Evolutionary conservation across 2,329 filamentous ascomycete genomes (phyloP).

Genomic region (Exserohilum turcica): DNA sequence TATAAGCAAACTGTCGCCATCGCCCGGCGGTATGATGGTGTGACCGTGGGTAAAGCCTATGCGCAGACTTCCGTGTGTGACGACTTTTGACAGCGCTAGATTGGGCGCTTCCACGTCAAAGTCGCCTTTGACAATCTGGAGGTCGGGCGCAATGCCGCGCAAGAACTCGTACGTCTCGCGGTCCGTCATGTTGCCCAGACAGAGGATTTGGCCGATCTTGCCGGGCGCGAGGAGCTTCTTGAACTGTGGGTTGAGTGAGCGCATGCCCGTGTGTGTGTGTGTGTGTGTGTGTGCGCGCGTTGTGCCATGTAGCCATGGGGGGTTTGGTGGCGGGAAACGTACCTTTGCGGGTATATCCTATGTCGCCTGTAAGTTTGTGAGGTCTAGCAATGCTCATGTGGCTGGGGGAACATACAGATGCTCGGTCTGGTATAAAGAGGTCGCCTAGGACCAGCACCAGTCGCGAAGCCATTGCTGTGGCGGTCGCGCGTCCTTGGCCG

Average conservation of each 20-base stretch:
- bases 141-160: conserved; percentile 61
- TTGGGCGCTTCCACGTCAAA: conserved; percentile 71
- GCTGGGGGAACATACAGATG: conserved; percentile 41
- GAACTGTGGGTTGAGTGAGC: conserved; percentile 39
- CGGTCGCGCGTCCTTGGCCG: background rate
- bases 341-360: conserved; percentile 52
- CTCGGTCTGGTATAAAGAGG: conserved; percentile 52
- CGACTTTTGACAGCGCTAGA: conserved; percentile 69
- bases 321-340: conserved; percentile 15
- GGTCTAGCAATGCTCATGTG: conserved; percentile 25
- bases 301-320: conserved; percentile 4
- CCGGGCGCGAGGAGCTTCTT: conserved; percentile 64
- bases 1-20: conserved; percentile 69
- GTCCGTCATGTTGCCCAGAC: conserved; percentile 63
- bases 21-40: conserved; percentile 71
- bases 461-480: conserved; percentile 47
- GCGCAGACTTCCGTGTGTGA: conserved; percentile 69
- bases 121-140: conserved; percentile 73
- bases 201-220: conserved; percentile 64
- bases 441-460: conserved; percentile 50
- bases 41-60: conserved; percentile 75
- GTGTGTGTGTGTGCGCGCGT: background rate
- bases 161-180: conserved; percentile 64
- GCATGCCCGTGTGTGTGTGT: conserved; percentile 1
- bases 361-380: conserved; percentile 46